A percentile compares a stretch with the other conserved stretches of the same genome.
phyloP scores from a whole-genome alignment of 805 yeast species.

The Yarrowia sp. region DNA sequence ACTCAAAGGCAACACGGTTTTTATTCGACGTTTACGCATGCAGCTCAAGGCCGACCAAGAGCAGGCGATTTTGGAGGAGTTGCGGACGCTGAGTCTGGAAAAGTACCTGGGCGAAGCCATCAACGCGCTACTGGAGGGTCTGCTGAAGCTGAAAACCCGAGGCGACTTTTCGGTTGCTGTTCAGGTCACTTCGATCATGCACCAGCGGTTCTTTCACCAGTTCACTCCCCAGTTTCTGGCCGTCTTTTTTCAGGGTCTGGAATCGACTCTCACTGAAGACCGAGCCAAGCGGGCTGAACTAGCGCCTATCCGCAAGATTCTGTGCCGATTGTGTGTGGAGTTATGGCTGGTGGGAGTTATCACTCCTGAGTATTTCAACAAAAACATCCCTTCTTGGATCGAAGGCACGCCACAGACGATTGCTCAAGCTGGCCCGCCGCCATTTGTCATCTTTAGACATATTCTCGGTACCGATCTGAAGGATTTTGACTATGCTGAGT shows the following conservation, averaged over 20 bases:
- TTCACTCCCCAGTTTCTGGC: constrained; percentile 47
- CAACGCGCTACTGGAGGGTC: constrained; percentile 60
- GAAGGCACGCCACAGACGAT: constrained; percentile 17
- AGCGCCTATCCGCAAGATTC: constrained; percentile 47
- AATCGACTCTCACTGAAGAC: constrained; percentile 11
- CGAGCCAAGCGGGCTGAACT: constrained; percentile 14
- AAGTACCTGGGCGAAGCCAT: constrained; percentile 73
- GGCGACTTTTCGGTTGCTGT: constrained; percentile 63
- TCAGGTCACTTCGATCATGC: constrained; percentile 67
- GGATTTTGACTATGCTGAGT: constrained; percentile 12
- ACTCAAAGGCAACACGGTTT: constrained; percentile 74
- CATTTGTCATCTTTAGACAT: not conserved
- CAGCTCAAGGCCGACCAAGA: constrained; percentile 54
- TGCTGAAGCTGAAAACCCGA: constrained; percentile 50
- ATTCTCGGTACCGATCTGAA: constrained; percentile 14
- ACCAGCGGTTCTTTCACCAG: constrained; percentile 61
- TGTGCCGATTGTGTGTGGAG: constrained; percentile 56
- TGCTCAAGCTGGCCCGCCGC: constrained; percentile 5
- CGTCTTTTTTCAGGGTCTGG: constrained; percentile 8
- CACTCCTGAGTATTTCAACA: constrained; percentile 5
- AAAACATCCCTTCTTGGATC: constrained; percentile 12
- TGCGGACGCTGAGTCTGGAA: constrained; percentile 60
- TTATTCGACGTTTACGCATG: constrained; percentile 65
- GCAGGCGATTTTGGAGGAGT: constrained; percentile 54
- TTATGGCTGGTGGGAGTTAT: constrained; percentile 53